Base-by-base conservation (phyloP, 1,284 basidiomycete species). In the Ustilago trichophora region DNA sequence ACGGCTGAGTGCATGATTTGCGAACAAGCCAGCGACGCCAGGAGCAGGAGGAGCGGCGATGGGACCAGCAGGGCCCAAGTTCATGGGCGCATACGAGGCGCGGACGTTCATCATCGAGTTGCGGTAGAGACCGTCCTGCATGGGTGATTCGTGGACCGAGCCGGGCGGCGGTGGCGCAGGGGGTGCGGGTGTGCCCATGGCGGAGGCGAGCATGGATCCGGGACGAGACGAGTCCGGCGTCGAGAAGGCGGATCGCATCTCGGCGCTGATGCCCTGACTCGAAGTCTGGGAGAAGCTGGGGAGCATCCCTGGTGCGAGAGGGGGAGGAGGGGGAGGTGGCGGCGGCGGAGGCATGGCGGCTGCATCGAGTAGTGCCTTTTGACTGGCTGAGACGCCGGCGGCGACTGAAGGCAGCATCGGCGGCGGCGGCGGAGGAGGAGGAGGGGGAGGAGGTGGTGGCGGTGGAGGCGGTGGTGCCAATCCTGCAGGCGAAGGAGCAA, bases 21-120 rank as follows among this genome's bases (percentile, higher is more conserved):
- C 67, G 21, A 77, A 70, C 13, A 70, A 32, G 3, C 62, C 62
- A 41, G 96, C 85, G 90, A 95, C 94, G 69, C 64, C 71, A 15
- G 79, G 78, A 16, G 82, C 79, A 5, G 81, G 80, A n/a, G 80
- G 78, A 2, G 64, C 75, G 26, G 68, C 65, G 16, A 64, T 65
- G 5, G 79, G 79, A 3, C 79, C 79, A 3, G 71, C 73, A 5
- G 75, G 72, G 1, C 75, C 75, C 2, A 75, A 42, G 19, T 60
- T 52, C 19, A 45, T 53, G 1, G 63, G 53, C 11, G 46, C 54
- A 29, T 66, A 78, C 33, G 73, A 76, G 4, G 69, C 66, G 16
- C 79, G 79, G 21, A 81, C 66, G 41, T 73, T 73, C 49, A 81
- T 50, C 65, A 81, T 70, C 60, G 76, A 78, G 57, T 78, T 76